phyloP scores from a whole-genome alignment of 306 rosid species.

The Amphicarpaea edgeworthii region DNA sequence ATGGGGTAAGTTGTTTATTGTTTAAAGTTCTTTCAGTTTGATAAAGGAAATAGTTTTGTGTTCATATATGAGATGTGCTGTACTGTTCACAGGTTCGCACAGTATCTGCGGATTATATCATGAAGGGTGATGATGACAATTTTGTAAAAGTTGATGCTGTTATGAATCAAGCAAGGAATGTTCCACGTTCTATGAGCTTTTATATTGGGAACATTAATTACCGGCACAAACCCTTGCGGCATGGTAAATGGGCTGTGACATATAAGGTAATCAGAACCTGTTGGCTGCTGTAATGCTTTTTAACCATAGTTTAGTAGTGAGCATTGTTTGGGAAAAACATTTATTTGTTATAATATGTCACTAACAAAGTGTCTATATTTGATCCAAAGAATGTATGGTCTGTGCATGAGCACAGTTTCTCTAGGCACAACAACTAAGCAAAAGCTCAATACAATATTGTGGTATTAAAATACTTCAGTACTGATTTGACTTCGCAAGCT shows the following conservation, averaged over 20 bases:
- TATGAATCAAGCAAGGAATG: slow-evolving; percentile 55
- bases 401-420: not conserved
- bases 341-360: slow-evolving; percentile 5
- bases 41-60: slow-evolving; percentile 6
- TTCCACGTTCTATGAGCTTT: slow-evolving; percentile 62
- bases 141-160: slow-evolving; percentile 80
- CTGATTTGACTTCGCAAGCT: not conserved
- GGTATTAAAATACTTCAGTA: not conserved
- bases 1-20: slow-evolving; percentile 75
- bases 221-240: slow-evolving; percentile 86
- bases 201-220: slow-evolving; percentile 95
- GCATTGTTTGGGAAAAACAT: not conserved
- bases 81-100: slow-evolving; percentile 67
- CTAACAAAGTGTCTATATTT: slow-evolving; percentile 12
- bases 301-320: slow-evolving; percentile 12
- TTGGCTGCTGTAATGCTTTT: slow-evolving; percentile 9
- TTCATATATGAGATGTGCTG: slow-evolving; percentile 26
- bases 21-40: not conserved
- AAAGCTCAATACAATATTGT: not conserved
- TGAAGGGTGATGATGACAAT: slow-evolving; percentile 99
- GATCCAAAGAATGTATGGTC: not conserved
- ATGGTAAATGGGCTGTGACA: slow-evolving; percentile 98
- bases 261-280: slow-evolving; percentile 68
- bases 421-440: slow-evolving; percentile 1
- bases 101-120: slow-evolving; percentile 72